Percentiles rank a stretch among this genome's conserved stretches.
phyloP scores from a whole-genome alignment of 2,329 filamentous ascomycete genomes.

The Diplocarpon rosae region DNA sequence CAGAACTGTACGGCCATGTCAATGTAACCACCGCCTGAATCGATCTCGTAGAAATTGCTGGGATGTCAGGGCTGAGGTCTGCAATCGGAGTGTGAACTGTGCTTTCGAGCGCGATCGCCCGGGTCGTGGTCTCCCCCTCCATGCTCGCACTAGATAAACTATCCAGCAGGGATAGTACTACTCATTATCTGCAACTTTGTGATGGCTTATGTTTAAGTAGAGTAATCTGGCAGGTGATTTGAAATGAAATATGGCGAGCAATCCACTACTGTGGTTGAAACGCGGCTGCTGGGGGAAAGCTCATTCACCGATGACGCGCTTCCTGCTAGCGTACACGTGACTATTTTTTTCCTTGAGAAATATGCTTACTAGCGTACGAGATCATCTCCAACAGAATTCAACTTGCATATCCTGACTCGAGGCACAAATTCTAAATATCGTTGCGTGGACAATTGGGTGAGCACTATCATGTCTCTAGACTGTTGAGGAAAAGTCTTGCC shows the following conservation, averaged over 20 bases:
- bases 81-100: slow-evolving; percentile 41
- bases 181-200: background rate
- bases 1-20: slow-evolving; percentile 82
- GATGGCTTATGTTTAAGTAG: background rate
- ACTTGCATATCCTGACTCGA: too few species aligned
- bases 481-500: too few species aligned
- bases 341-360: too few species aligned
- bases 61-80: slow-evolving; percentile 39
- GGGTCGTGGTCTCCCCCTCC: slow-evolving; percentile 9
- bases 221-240: background rate
- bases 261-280: background rate
- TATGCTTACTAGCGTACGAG: too few species aligned
- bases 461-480: too few species aligned
- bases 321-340: background rate
- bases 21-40: slow-evolving; percentile 70
- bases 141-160: slow-evolving; percentile 10
- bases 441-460: too few species aligned
- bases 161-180: slow-evolving; percentile 1
- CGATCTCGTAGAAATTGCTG: slow-evolving; percentile 31
- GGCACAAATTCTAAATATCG: too few species aligned
- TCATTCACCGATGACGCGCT: slow-evolving; percentile 5
- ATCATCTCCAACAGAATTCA: too few species aligned
- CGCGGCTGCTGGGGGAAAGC: background rate
- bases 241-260: too few species aligned
- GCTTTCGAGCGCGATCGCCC: slow-evolving; percentile 8